A percentile compares a stretch with the other conserved stretches of the same genome.
These are phyloP conservation scores for Aureobasidium sp. DNA, from an alignment of 2,329 filamentous ascomycete genomes.

Conservation along the genomic window DNA sequence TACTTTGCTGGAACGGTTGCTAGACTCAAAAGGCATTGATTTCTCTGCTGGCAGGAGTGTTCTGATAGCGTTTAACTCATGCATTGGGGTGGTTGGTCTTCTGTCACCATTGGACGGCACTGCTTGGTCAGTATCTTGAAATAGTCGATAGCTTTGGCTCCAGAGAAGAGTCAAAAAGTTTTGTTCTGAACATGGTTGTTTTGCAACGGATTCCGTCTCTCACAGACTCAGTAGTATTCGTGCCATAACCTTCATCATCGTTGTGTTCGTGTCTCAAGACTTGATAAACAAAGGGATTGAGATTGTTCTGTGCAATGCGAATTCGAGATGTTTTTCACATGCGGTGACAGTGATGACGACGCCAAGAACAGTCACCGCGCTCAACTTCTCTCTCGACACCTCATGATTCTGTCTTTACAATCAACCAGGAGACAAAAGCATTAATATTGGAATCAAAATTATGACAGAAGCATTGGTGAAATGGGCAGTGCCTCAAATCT, in stretches of 20 bases:
- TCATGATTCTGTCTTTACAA: background rate
- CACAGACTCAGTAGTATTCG: background rate
- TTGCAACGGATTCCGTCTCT: background rate
- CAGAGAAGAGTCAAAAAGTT: background rate
- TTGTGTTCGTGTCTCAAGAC: background rate
- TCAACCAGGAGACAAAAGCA: background rate
- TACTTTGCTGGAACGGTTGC: background rate
- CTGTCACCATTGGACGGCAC: background rate
- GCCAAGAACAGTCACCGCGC: constrained; percentile 6
- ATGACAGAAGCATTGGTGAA: constrained; percentile 21
- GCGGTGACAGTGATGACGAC: constrained; percentile 1
- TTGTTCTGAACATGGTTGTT: background rate
- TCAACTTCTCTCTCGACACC: constrained; percentile 1
- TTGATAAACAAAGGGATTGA: background rate
- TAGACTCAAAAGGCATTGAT: constrained; percentile 4
- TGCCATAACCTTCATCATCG: background rate
- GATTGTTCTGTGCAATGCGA: background rate
- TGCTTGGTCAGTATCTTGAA: background rate
- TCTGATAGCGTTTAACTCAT: constrained; percentile 7
- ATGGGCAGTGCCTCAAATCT: constrained; percentile 63
- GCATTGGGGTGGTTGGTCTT: background rate
- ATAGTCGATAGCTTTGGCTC: background rate
- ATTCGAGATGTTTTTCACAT: background rate
- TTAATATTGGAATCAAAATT: background rate
- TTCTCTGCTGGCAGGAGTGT: background rate